These are phyloP conservation scores for Punctularia strigosozonata DNA, from an alignment of 768 basidiomycete species.

Conservation along the genomic window DNA sequence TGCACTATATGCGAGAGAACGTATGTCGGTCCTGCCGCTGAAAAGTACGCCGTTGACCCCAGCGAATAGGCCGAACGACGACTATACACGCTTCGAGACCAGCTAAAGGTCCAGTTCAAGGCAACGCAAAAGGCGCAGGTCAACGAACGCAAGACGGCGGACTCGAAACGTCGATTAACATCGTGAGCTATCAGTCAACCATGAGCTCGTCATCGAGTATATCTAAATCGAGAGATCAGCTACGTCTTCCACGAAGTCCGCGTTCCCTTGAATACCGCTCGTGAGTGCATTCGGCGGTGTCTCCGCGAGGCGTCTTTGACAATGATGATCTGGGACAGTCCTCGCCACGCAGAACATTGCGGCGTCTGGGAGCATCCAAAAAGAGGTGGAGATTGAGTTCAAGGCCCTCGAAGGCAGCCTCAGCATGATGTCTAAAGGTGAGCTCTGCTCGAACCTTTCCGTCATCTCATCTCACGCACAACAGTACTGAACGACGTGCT, in stretches of 20 bases:
- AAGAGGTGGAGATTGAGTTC: constrained; percentile 79
- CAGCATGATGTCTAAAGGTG: constrained; percentile 83
- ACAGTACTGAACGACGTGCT: constrained; percentile 69
- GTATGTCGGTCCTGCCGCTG: constrained; percentile 22
- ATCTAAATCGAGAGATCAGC: too few relatives aligned
- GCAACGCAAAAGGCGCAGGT: constrained; percentile 51
- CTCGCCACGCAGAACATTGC: constrained; percentile 90
- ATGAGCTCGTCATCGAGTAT: too few relatives aligned
- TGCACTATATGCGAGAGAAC: constrained; percentile 34
- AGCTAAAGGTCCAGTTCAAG: constrained; percentile 40
- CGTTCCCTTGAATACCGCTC: constrained; percentile 69
- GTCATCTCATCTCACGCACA: not conserved
- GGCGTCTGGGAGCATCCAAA: constrained; percentile 59
- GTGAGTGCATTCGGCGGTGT: constrained; percentile 15
- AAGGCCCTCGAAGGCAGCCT: constrained; percentile 72
- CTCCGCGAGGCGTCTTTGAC: not conserved
- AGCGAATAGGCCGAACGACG: constrained; percentile 27
- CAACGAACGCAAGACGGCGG: constrained; percentile 57
- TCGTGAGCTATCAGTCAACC: constrained; percentile 49
- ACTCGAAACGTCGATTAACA: constrained; percentile 76
- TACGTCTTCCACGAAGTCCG: constrained; percentile 80
- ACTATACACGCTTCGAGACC: constrained; percentile 36
- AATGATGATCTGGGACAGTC: constrained; percentile 19
- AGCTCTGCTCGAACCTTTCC: constrained; percentile 6
- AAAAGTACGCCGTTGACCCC: not conserved